Evolutionary conservation across 352 stramenopile species (phyloP), one percentile per base, ranked within the genome.

Genomic region (Phytophthora pluvialis): DNA sequence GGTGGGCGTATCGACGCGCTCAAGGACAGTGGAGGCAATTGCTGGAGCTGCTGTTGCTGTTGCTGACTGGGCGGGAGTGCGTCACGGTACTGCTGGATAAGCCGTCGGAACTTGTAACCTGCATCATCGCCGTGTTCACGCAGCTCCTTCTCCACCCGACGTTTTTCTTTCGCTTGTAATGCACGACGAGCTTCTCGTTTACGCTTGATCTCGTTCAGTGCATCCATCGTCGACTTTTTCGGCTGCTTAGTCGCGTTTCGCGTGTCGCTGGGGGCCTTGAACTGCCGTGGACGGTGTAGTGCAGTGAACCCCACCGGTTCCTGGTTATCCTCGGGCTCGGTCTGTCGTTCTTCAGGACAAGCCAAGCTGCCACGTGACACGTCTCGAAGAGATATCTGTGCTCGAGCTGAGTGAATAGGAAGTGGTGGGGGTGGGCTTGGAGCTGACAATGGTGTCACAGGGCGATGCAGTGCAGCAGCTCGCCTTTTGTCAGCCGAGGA

Each of bases 91-190:
- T 69, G 67, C 18, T 83, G 69, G 39, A 94, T 91, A 8, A 94
- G 48, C 2, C 85, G 69, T 3, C 85, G 73, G 47, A 91, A 94
- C 39, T 92, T 92, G 71, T 92, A 92, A 5, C 83, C 83, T 39
- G 67, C 65, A 50, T 94, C 83, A 52, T 92, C 83, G 15, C 85
- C 85, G 46, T 92, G 82, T 39, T 88, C 72, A 43, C 78, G 55
- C 5, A 94, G 46, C 46, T 94, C 85, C 21, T 51, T 75, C 21
- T 86, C 67, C n/a, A 91, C 72, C 16, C 85, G 85, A 49, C 78
- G 69, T 43, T 93, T 93, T 60, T 93, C 82, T 44, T 90, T 53
- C 2, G 69, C 81, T 46, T 91, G 84, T 5, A 75, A 65, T 0
- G 64, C 71, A 4, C 84, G 80, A 10, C 84, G 84, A 43, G 75